phyloP scores from a whole-genome alignment of 2,329 filamentous ascomycete genomes.

The Aspergillus texensis region DNA sequence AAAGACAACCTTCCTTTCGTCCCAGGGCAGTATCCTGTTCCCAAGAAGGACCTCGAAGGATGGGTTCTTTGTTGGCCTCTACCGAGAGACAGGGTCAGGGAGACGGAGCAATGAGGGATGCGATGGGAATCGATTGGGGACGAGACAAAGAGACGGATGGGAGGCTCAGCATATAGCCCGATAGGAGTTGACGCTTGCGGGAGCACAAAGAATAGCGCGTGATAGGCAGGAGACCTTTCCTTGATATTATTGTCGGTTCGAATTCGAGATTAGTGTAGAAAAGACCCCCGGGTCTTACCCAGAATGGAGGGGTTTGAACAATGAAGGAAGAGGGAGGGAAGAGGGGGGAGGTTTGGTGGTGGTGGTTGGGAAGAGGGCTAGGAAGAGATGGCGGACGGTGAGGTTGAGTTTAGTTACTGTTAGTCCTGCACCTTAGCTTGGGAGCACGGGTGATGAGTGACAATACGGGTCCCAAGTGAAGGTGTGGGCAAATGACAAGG shows the following conservation, averaged over 20 bases:
- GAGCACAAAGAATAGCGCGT: constrained; percentile 32
- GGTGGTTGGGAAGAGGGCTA: constrained; percentile 6
- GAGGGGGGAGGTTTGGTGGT: constrained; percentile 5
- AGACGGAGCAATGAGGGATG: not conserved
- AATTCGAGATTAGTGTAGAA: constrained; percentile 2
- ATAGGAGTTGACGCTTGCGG: constrained; percentile 17
- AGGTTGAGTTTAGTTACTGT: constrained; percentile 4
- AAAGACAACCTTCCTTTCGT: not conserved
- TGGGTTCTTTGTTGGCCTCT: not conserved
- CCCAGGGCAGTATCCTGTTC: constrained; percentile 8
- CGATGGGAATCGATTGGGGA: constrained; percentile 18
- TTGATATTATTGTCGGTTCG: constrained; percentile 3
- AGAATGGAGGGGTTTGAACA: not conserved
- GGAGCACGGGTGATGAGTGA: not conserved
- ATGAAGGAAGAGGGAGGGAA: not conserved
- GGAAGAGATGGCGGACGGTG: constrained; percentile 9
- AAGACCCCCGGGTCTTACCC: not conserved
- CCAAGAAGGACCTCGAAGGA: not conserved
- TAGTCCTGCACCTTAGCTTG: constrained; percentile 3
- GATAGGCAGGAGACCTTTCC: constrained; percentile 20
- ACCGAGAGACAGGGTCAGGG: not conserved
- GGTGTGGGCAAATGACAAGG: constrained; percentile 20
- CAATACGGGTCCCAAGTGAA: not conserved
- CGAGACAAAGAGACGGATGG: constrained; percentile 17
- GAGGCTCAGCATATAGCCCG: constrained; percentile 23